A percentile compares a stretch with the other conserved stretches of the same genome.
Evolutionary conservation across 139 green algal genomes (phyloP).

Genomic region (Tetraselmis chui): DNA sequence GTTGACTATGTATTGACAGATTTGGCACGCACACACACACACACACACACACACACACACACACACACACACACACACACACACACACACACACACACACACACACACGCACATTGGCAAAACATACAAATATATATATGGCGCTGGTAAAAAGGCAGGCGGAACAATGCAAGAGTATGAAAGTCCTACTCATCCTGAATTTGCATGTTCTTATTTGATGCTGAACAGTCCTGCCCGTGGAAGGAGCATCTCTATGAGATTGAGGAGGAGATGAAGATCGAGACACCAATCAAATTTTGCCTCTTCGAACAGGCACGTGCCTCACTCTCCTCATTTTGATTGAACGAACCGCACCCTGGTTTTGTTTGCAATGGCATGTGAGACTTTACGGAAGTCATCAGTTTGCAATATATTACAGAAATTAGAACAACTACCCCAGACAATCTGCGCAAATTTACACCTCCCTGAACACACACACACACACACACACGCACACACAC

Average conservation of each 20-base stretch:
- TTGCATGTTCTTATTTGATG: conserved; percentile 44
- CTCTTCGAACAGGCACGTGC: conserved; percentile 44
- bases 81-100: not conserved
- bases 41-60: not conserved
- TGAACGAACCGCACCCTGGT: too few species aligned
- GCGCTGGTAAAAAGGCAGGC: conserved; percentile 12
- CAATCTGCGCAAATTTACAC: too few species aligned
- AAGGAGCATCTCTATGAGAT: conserved; percentile 94
- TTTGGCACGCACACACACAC: conserved; percentile 9
- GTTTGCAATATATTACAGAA: too few species aligned
- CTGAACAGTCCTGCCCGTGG: conserved; percentile 75
- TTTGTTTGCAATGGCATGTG: too few species aligned
- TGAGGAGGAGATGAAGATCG: conserved; percentile 74
- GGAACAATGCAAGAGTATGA: too few species aligned
- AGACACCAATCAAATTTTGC: conserved; percentile 36
- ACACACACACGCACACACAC: too few species aligned
- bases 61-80: not conserved
- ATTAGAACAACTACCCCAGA: too few species aligned
- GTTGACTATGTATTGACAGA: not conserved
- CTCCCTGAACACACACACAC: too few species aligned
- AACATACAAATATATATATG: conserved; percentile 4
- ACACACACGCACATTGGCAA: not conserved
- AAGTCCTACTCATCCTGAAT: not conserved
- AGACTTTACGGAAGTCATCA: too few species aligned
- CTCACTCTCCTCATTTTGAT: conserved; percentile 1